These are phyloP conservation scores for Calycina herbarum DNA, from an alignment of 2,329 filamentous ascomycete genomes.

Conservation along the genomic window DNA sequence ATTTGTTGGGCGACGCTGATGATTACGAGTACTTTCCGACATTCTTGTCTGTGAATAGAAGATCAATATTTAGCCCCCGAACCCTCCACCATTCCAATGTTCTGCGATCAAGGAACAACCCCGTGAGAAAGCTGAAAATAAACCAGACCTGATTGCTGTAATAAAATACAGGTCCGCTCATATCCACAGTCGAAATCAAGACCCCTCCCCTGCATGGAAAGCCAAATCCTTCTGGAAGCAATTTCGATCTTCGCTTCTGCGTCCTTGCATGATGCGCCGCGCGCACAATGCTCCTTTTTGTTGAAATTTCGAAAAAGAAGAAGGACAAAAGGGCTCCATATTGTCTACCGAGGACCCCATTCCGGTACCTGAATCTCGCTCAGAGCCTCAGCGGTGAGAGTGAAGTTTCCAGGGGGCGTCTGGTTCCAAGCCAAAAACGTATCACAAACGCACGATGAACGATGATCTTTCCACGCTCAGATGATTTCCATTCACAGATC, in stretches of 20 bases:
- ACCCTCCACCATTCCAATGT: no score
- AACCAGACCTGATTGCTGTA: neutral
- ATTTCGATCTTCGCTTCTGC: conserved; percentile 15
- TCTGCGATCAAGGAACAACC: no score
- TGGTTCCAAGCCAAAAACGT: neutral
- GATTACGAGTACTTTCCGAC: neutral
- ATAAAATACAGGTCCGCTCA: neutral
- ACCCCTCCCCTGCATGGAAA: neutral
- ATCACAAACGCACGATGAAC: neutral
- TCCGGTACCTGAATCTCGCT: neutral
- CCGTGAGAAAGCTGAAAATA: neutral
- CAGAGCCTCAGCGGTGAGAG: conserved; percentile 1
- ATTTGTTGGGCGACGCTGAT: no score
- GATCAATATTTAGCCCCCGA: no score
- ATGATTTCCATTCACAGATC: conserved; percentile 3
- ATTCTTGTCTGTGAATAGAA: no score
- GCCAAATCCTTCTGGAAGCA: conserved; percentile 14
- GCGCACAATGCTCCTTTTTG: conserved; percentile 7
- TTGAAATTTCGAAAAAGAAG: conserved; percentile 4
- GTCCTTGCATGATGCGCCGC: conserved; percentile 12
- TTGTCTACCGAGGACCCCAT: no score
- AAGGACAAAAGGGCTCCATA: neutral
- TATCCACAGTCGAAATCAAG: neutral
- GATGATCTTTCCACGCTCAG: neutral
- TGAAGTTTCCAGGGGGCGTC: neutral